Base-by-base conservation (phyloP, 1,139 yeast species). In the Candida buenavistaensis region DNA sequence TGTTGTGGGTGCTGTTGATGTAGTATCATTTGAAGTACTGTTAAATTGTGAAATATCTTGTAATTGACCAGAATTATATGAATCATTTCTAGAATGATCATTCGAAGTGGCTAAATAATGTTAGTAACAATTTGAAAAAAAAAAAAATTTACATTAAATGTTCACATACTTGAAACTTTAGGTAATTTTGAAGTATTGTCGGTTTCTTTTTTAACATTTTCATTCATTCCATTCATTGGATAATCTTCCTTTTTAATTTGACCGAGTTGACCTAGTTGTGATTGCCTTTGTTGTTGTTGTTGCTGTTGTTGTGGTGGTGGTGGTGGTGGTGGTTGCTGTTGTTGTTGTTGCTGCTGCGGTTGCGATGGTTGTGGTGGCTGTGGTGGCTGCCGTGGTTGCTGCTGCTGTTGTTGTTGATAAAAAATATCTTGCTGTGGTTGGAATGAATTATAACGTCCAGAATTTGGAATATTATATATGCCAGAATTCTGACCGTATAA, bases 111-210 rank as follows among this genome's bases (percentile, higher is more conserved):
- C 19, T 17, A 17, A 7, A 17, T 7, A 7, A 7, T 17, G 19
- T 17, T 17, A 17, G 19, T 17, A 17, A n/a, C n/a, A n/a, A n/a
- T n/a, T n/a, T n/a, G n/a, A n/a, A n/a, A n/a, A n/a, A n/a, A n/a
- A n/a, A n/a, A n/a, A n/a, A n/a, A n/a, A n/a, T n/a, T n/a, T n/a
- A n/a, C n/a, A n/a, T 17, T 17, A 7, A 17, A 17, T 4, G 11
- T n/a, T 41, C 54, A 67, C 33, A 64, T 47, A 32, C 53, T 54
- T 35, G 48, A 47, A 6, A 52, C 52, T 43, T 65, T 66, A 15
- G 71, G 68, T 31, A 64, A 51, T 40, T 60, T 65, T 3, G 72
- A 68, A 9, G 69, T 62, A 26, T 50, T 14, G n/a, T n/a, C n/a
- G n/a, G n/a, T n/a, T n/a, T n/a, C n/a, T n/a, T n/a, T n/a, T n/a